These are phyloP conservation scores for Solanum dulcamara DNA, from an alignment of 257 asterid genomes.

Conservation along the genomic window DNA sequence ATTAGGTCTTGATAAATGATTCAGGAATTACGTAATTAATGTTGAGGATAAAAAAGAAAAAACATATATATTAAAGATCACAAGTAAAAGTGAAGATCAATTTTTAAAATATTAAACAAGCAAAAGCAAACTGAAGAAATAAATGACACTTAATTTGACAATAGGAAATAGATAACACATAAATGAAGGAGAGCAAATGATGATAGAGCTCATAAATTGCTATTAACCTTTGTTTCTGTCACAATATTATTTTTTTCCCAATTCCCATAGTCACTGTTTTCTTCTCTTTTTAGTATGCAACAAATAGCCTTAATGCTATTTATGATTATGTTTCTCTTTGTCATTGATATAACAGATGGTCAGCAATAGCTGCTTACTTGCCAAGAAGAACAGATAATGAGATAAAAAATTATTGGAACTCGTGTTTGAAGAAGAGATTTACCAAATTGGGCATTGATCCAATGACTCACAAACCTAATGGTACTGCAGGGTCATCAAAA, in stretches of 20 bases:
- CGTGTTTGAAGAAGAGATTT: conserved; percentile 17
- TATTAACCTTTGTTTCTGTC: not conserved
- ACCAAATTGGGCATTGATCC: conserved; percentile 24
- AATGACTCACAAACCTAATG: conserved; percentile 15
- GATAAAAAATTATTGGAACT: conserved; percentile 21
- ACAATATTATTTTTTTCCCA: not conserved
- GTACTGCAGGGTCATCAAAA: not conserved
- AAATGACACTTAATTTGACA: not conserved
- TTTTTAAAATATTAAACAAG: no score
- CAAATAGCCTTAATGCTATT: not conserved
- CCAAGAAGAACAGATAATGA: conserved; percentile 24
- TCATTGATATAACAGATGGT: conserved; percentile 12
- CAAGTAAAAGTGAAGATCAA: no score
- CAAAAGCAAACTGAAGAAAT: not conserved
- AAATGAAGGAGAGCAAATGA: not conserved
- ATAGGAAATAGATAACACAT: not conserved
- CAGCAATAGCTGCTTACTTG: conserved; percentile 11
- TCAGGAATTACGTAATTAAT: no score
- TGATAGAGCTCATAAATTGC: not conserved
- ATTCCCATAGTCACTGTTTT: not conserved
- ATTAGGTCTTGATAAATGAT: no score
- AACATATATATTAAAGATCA: no score
- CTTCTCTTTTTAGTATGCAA: not conserved
- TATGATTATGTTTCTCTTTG: not conserved
- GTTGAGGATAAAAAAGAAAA: no score